Evolutionary conservation across 441 rosid genomes (phyloP).

Genomic region (Populus hybrid): DNA sequence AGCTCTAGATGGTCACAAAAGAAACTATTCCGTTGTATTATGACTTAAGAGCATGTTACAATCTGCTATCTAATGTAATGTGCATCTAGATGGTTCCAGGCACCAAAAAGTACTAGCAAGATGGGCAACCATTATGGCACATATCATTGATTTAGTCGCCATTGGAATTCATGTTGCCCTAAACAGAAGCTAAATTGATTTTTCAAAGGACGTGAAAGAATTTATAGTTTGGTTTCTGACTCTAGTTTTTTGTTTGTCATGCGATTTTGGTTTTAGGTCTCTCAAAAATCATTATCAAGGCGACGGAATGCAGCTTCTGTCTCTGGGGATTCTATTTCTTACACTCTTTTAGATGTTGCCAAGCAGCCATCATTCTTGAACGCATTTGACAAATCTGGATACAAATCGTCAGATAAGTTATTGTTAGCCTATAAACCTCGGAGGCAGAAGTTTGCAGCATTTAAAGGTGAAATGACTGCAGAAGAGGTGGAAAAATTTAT

Average conservation of each 20-base stretch:
- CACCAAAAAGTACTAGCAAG: background rate
- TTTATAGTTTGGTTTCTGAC: background rate
- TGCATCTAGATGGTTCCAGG: background rate
- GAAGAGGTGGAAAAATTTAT: slow-evolving; percentile 73
- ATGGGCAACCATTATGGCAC: background rate
- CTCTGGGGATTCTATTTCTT: slow-evolving; percentile 51
- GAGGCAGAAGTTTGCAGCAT: slow-evolving; percentile 54
- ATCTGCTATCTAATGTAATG: background rate
- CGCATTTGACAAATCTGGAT: slow-evolving; percentile 62
- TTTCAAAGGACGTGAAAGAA: background rate
- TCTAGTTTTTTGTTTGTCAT: background rate
- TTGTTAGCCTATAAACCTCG: slow-evolving; percentile 81
- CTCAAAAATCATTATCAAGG: slow-evolving; percentile 72
- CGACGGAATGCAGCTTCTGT: slow-evolving; percentile 37
- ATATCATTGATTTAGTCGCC: background rate
- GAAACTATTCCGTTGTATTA: background rate
- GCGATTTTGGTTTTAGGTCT: slow-evolving; percentile 49
- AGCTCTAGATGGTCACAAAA: background rate
- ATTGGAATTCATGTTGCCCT: background rate
- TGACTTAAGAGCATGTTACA: background rate
- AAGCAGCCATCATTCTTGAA: slow-evolving; percentile 57
- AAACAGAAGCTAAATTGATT: background rate
- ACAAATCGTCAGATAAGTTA: slow-evolving; percentile 44
- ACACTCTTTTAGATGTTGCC: slow-evolving; percentile 58
- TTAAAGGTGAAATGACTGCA: slow-evolving; percentile 33